Evolutionary conservation across 768 basidiomycete species (phyloP), one percentile per base, ranked within the genome.

Genomic region (Boletus edulis): DNA sequence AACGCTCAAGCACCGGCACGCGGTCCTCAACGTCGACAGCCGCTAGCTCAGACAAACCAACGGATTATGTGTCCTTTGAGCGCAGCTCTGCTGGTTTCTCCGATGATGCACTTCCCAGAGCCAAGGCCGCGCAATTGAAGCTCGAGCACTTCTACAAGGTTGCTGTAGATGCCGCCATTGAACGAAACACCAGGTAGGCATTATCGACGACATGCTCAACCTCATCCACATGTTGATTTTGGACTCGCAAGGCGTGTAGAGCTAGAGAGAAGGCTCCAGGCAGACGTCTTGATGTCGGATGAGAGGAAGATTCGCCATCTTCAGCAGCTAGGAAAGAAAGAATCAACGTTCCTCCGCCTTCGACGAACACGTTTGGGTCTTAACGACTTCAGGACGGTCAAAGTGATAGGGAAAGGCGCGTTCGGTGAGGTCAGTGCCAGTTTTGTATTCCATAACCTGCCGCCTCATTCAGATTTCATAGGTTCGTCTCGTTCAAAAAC

Each of bases 341-440:
- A 96, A 72, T 87, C 86, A 4, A 89, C 87, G 8, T 98, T 87
- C 71, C 81, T 99, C 54, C 85, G 97, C 11, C 78, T 98, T 49
- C 81, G 87, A 52, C 79, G 96, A 47, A 98, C 97, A 29, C 91
- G 90, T 64, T 80, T 99, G 12, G 93, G 94, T 3, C 75, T 98
- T 54, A 85, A 89, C 57, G 89, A 98, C 72, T 99, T 99, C 75
- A 79, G 87, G 60, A 98, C 96, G 5, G 93, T 99, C 65, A 98
- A 98, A 70, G 94, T 99, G 44, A 99, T 99, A 62, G 97, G 97
- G 20, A 98, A 97, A 74, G 97, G 97, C 58, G 97, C 97, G 17
- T 99, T 99, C 65, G 95, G 97, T 69, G 96, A 99, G 78, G 94
- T 92, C 65, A 38, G 82, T 71, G 29, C 31, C 46, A 5, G 9